Conservation (phyloP, 495 filamentous ascomycete species). For the Podospora australis region DNA sequence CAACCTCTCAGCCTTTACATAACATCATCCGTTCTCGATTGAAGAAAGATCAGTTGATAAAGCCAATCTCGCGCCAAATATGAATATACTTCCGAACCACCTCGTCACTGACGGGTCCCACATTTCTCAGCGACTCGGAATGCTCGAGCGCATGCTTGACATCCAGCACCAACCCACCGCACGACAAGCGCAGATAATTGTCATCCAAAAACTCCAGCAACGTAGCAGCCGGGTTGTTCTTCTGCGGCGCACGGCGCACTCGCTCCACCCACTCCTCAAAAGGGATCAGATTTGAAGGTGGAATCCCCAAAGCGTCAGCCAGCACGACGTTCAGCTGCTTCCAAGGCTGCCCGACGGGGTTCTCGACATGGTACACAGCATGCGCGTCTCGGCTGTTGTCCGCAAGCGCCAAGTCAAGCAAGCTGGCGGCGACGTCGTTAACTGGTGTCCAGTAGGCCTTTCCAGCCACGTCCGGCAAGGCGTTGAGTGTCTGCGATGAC, state of each 20-base stretch:
- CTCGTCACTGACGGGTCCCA: constrained; percentile 34
- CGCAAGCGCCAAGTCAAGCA: constrained; percentile 33
- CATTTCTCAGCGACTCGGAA: constrained; percentile 30
- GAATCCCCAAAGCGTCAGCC: constrained; percentile 36
- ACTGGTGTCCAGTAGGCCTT: constrained; percentile 45
- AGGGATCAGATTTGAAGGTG: constrained; percentile 31
- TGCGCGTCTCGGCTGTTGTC: constrained; percentile 14
- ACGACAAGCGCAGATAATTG: constrained; percentile 48
- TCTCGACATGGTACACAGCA: constrained; percentile 52
- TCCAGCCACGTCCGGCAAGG: constrained; percentile 39
- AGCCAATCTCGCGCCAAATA: constrained; percentile 35
- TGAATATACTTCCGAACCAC: constrained; percentile 35
- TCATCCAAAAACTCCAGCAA: constrained; percentile 46
- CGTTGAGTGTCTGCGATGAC: constrained; percentile 40
- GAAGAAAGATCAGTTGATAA: too few relatives aligned
- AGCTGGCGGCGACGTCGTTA: constrained; percentile 35
- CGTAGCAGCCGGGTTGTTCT: constrained; percentile 41
- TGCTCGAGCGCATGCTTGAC: constrained; percentile 35
- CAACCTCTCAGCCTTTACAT: too few relatives aligned
- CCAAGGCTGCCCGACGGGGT: constrained; percentile 47
- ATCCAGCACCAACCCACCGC: constrained; percentile 45
- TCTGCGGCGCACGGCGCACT: constrained; percentile 31
- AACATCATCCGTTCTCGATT: too few relatives aligned
- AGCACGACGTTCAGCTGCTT: constrained; percentile 34
- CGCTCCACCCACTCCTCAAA: constrained; percentile 43